Conservation (phyloP, 176 grass and related monocot species). For the Hordeum marinum region DNA sequence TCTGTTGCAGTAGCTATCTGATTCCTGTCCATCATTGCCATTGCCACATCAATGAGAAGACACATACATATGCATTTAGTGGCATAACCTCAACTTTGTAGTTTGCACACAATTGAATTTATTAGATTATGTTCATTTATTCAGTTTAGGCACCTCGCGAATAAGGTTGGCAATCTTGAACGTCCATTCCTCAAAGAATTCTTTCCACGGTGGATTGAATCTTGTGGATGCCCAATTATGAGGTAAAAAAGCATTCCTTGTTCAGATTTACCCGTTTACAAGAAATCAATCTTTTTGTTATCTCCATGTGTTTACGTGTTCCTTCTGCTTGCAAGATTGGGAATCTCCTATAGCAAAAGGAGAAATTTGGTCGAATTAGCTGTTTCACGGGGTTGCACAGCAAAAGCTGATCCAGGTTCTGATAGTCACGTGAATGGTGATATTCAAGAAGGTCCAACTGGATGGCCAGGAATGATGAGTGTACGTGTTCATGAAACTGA, state of each 20-base stretch:
- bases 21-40: not conserved
- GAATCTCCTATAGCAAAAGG: slow-evolving; percentile 90
- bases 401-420: slow-evolving; percentile 43
- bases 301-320: slow-evolving; percentile 2
- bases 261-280: not conserved
- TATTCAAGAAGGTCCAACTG: slow-evolving; percentile 61
- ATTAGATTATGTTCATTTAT: slow-evolving; percentile 37
- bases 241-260: slow-evolving; percentile 43
- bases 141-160: slow-evolving; percentile 99
- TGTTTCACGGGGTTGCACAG: slow-evolving; percentile 63
- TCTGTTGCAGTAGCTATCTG: not conserved
- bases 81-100: slow-evolving; percentile 4
- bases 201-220: slow-evolving; percentile 93
- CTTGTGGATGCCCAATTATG: slow-evolving; percentile 86
- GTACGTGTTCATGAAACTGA: slow-evolving; percentile 91
- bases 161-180: slow-evolving; percentile 94
- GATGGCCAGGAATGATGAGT: slow-evolving; percentile 99
- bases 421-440: slow-evolving; percentile 52
- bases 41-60: not conserved
- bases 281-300: not conserved
- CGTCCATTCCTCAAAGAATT: slow-evolving; percentile 99
- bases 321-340: slow-evolving; percentile 59
- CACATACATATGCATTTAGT: not conserved
- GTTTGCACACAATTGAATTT: not conserved
- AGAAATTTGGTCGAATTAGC: slow-evolving; percentile 92